Evolutionary conservation across 768 basidiomycete species (phyloP), one percentile per base, ranked within the genome.

Genomic region (Tylopilus rubrobrunneus): DNA sequence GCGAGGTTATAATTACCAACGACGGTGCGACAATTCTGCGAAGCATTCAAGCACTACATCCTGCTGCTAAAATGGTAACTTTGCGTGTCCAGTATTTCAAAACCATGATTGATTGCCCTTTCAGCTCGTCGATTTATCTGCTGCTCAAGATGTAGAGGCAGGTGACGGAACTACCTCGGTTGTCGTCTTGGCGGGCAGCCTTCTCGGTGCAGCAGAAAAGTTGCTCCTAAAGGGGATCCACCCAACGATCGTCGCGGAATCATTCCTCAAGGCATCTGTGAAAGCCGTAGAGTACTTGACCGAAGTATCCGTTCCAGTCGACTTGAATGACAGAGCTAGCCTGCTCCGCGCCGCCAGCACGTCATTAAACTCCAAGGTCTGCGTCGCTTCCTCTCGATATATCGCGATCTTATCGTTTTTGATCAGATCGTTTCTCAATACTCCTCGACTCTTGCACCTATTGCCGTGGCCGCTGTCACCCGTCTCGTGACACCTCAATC

Each of bases 151-250:
- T 69, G 82, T 98, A 45, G 97, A 98, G 71, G 97, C 97, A 19
- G 97, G 97, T 53, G 97, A 99, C 70, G 97, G 97, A 7, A 99
- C 97, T 9, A 99, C 97, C 5, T 88, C 91, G 23, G 97, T 99
- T 29, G 97, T 99, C 42, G 93, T 99, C 21, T 79, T 99, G 28
- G 97, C 97, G 19, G 97, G 97, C 44, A 89, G 88, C 66, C 74
- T 99, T 40, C 77, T 99, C 5, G 88, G 87, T 44, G 96, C 96
- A 25, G 96, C 97, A 19, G 97, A 98, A 75, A 97, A 94, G 76
- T 87, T 98, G 83, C 77, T 98, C 37, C 79, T 85, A 62, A 98
- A 98, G 72, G 95, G 93, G 73, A 96, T 99, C 51, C 97, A 99
- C 72, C 95, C 97, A 7, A 97, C 94, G 6, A 90, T 95, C 68